These are phyloP conservation scores for Samsoniella hepiali DNA, from an alignment of 2,329 filamentous ascomycete species.

Conservation along the genomic window DNA sequence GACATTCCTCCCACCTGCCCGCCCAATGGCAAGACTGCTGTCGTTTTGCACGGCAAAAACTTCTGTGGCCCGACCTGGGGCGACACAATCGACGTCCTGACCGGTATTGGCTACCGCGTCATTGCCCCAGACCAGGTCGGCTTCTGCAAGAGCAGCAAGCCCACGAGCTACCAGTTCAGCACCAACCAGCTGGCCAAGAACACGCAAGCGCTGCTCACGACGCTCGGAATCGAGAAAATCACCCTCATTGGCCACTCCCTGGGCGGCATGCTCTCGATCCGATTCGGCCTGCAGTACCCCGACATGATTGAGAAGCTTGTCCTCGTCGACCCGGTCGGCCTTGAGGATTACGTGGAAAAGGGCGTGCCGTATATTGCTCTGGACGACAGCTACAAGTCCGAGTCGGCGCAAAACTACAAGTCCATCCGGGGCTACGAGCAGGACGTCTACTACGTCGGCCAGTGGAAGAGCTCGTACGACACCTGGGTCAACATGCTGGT, in stretches of 20 bases:
- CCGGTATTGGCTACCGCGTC: conserved; percentile 46
- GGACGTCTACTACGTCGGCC: conserved; percentile 45
- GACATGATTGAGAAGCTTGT: conserved; percentile 40
- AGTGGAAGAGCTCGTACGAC: conserved; percentile 49
- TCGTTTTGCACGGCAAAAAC: conserved; percentile 55
- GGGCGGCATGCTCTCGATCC: conserved; percentile 52
- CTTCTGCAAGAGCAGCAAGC: conserved; percentile 57
- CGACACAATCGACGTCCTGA: conserved; percentile 42
- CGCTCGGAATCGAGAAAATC: conserved; percentile 40
- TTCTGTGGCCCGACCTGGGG: conserved; percentile 55
- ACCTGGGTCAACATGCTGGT: conserved; percentile 54
- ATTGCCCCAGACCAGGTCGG: conserved; percentile 54
- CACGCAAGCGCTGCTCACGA: conserved; percentile 45
- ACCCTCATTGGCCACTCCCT: conserved; percentile 54
- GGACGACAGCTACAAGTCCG: conserved; percentile 37
- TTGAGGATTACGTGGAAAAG: conserved; percentile 52
- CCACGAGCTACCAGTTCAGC: conserved; percentile 48
- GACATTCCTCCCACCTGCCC: conserved; percentile 40
- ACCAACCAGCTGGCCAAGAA: conserved; percentile 50
- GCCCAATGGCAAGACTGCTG: conserved; percentile 39
- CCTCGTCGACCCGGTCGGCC: conserved; percentile 50
- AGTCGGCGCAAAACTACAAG: conserved; percentile 40
- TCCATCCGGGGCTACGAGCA: conserved; percentile 47
- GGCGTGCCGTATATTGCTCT: conserved; percentile 46
- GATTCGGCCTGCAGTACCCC: conserved; percentile 51